Percentiles rank a stretch among this genome's conserved stretches.
phyloP scores from a whole-genome alignment of 768 basidiomycete species.

The Tremella fuciformis region DNA sequence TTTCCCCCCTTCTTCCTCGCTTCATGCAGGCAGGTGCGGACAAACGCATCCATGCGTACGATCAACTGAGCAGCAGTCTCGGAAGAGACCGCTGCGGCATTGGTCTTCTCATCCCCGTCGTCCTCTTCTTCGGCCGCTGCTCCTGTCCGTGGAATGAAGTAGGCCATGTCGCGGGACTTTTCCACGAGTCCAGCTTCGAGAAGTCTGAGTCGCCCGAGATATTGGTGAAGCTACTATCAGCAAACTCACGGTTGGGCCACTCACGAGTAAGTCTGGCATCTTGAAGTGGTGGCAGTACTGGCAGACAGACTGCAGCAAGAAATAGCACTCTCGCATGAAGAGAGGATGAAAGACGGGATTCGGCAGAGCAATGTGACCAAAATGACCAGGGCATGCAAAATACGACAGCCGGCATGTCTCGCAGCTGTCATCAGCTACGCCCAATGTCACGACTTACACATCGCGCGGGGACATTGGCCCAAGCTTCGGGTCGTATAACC shows the following conservation, averaged over 20 bases:
- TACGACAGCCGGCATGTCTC: conserved; percentile 88
- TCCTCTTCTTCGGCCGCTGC: conserved; percentile 56
- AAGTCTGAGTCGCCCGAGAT: conserved; percentile 77
- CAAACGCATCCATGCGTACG: conserved; percentile 42
- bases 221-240: conserved; percentile 67
- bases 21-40: conserved; percentile 24
- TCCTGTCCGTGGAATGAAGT: conserved; percentile 52
- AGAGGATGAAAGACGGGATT: conserved; percentile 93
- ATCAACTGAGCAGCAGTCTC: conserved; percentile 46
- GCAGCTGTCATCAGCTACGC: conserved; percentile 61
- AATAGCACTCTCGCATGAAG: conserved; percentile 88
- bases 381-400: conserved; percentile 95
- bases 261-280: conserved; percentile 67
- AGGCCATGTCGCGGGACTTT: conserved; percentile 73
- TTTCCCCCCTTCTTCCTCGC: conserved; percentile 52
- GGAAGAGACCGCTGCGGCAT: conserved; percentile 21
- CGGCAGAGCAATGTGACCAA: conserved; percentile 94
- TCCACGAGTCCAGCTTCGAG: conserved; percentile 85
- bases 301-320: conserved; percentile 80
- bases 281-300: conserved; percentile 94
- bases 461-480: conserved; percentile 86
- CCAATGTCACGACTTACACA: conserved; percentile 63
- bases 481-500: conserved; percentile 90
- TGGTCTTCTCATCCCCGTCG: conserved; percentile 48
- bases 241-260: conserved; percentile 17